Evolutionary conservation across 495 filamentous ascomycete genomes (phyloP), one percentile per base, ranked within the genome.

Genomic region (Penicillium ucsense): DNA sequence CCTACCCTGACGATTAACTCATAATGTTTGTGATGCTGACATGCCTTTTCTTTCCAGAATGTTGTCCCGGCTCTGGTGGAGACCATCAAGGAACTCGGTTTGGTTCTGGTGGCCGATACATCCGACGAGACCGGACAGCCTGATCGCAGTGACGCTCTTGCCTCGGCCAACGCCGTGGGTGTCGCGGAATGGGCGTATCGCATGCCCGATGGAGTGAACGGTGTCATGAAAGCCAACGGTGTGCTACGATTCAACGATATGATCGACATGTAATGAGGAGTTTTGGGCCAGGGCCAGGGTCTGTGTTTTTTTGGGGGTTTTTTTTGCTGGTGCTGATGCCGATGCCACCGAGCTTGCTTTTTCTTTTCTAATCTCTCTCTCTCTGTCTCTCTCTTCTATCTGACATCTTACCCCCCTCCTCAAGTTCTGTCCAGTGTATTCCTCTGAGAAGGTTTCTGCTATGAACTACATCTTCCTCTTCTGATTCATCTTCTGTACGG

Each of bases 1-100:
- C 20, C 20, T 20, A 20, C 20, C 20, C 20, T 20, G 20, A 20
- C 20, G 20, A 20, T 20, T 1, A 20, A 20, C 20, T 20, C 20
- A 20, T 20, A 20, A 20, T 20, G 20, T 20, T 2, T 20, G 20
- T 20, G 20, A 20, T 20, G 20, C 20, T 20, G 20, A 20, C 20
- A 20, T 20, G 20, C 20, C 20, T 20, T 20, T 20, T 20, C 12
- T 46, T 12, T 50, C 20, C 54, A 95, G 89, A 86, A 89, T 45
- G 88, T 94, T 70, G 89, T 95, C 20, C 92, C 94, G 0, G 86
- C 90, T 4, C 77, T 98, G 35, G 81, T 94, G 42, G 84, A 90
- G 53, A 88, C 90, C 36, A 90, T 98, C 66, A 96, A 96, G 65
- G 86, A 84, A 30, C 86, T 94, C 29, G 94, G 92, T 36, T 74